Conservation (phyloP, 2,329 filamentous ascomycete genomes). For the Monilinia aucupariae region DNA sequence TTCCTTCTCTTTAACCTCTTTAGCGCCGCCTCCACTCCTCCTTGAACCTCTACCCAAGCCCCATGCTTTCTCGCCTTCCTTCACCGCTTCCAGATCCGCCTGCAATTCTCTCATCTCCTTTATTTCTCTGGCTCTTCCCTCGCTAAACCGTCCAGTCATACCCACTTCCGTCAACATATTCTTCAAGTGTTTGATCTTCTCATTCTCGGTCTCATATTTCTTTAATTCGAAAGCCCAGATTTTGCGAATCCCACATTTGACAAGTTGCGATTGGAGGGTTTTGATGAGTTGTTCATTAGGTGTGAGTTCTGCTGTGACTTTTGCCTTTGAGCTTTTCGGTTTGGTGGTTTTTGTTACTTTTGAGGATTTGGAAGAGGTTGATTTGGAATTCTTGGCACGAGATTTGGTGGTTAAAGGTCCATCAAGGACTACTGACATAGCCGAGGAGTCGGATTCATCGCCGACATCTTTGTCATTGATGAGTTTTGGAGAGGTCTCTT, state of each 20-base stretch:
- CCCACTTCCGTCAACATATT: constrained; percentile 73
- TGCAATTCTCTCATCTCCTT: constrained; percentile 80
- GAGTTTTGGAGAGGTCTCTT: constrained; percentile 19
- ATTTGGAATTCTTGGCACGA: constrained; percentile 44
- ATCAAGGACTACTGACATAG: constrained; percentile 73
- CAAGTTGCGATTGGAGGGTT: constrained; percentile 75
- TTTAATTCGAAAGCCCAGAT: constrained; percentile 85
- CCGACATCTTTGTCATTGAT: constrained; percentile 28
- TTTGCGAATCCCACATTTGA: constrained; percentile 89
- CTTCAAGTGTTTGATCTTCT: constrained; percentile 78
- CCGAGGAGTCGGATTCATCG: constrained; percentile 47
- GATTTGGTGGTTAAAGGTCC: constrained; percentile 33
- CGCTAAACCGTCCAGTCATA: constrained; percentile 84
- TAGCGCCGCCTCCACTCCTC: constrained; percentile 34
- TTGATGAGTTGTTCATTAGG: constrained; percentile 78
- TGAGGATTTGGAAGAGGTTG: constrained; percentile 32
- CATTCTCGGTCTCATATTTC: constrained; percentile 64
- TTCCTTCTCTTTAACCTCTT: constrained; percentile 19
- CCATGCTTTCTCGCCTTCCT: constrained; percentile 76
- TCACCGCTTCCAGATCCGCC: constrained; percentile 77
- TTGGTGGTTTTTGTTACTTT: constrained; percentile 28
- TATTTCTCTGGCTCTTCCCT: constrained; percentile 78
- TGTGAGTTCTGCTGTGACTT: constrained; percentile 41
- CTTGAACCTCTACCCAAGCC: constrained; percentile 44
- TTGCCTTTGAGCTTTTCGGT: constrained; percentile 37